Conservation (phyloP, 2,329 filamentous ascomycete species). For the Penicillium sp. region DNA sequence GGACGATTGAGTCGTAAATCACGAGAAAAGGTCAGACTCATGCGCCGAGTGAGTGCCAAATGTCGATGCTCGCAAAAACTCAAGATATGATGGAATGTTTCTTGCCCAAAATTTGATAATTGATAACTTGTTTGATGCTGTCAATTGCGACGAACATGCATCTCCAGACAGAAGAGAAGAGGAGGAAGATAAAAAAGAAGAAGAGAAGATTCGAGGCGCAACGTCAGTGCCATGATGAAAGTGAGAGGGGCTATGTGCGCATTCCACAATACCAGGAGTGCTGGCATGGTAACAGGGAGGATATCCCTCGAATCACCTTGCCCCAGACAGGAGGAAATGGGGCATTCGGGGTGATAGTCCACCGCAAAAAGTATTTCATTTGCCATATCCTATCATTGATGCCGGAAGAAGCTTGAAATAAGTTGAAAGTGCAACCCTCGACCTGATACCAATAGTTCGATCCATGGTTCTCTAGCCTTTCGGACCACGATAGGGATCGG, state of each 20-base stretch:
- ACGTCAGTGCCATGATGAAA: conserved; percentile 1
- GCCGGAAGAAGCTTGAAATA: not conserved
- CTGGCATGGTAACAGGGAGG: conserved; percentile 28
- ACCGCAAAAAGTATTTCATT: conserved; percentile 11
- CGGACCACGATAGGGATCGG: conserved; percentile 13
- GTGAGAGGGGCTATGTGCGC: conserved; percentile 11
- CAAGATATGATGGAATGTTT: not conserved
- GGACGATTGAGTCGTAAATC: not conserved
- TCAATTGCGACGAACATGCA: not conserved
- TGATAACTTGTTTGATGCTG: not conserved
- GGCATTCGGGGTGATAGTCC: not conserved
- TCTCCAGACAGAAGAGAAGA: not conserved
- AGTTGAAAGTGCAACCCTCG: conserved; percentile 13
- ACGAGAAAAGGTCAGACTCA: not conserved
- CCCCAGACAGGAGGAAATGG: conserved; percentile 6
- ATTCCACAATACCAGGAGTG: conserved; percentile 21
- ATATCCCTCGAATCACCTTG: conserved; percentile 16
- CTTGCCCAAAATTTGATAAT: no score
- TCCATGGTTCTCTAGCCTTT: conserved; percentile 15
- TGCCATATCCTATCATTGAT: not conserved
- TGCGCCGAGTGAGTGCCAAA: not conserved
- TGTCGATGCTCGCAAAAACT: not conserved
- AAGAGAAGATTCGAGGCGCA: not conserved
- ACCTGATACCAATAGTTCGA: conserved; percentile 5
- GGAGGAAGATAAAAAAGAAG: not conserved